These are phyloP conservation scores for Corynespora cassiicola DNA, from an alignment of 2,329 filamentous ascomycete genomes.

Conservation along the genomic window DNA sequence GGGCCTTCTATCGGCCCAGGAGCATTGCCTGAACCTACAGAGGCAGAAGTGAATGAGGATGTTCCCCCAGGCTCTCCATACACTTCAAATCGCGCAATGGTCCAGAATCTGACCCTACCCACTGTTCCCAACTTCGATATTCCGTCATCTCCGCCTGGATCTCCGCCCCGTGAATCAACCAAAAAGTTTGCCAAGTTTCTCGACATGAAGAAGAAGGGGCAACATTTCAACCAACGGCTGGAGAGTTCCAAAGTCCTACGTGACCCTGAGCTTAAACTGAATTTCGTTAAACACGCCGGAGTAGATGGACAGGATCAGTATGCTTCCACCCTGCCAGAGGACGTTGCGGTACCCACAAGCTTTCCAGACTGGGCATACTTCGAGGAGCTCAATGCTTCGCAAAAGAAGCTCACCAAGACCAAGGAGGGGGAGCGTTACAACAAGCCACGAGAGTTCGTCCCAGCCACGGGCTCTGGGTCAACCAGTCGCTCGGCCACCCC, in stretches of 20 bases:
- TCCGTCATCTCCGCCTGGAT: slow-evolving; percentile 72
- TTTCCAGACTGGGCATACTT: slow-evolving; percentile 54
- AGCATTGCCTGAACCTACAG: slow-evolving; percentile 23
- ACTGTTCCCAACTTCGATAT: slow-evolving; percentile 75
- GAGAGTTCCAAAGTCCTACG: slow-evolving; percentile 70
- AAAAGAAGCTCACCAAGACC: slow-evolving; percentile 43
- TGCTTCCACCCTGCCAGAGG: slow-evolving; percentile 60
- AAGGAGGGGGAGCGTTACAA: slow-evolving; percentile 39
- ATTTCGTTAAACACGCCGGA: slow-evolving; percentile 73
- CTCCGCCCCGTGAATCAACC: slow-evolving; percentile 55
- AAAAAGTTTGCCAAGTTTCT: slow-evolving; percentile 78
- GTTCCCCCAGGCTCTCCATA: slow-evolving; percentile 66
- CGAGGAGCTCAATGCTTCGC: slow-evolving; percentile 49
- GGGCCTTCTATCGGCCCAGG: slow-evolving; percentile 37
- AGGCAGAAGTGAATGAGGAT: slow-evolving; percentile 19
- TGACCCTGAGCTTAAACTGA: slow-evolving; percentile 76
- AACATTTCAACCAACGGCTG: slow-evolving; percentile 80
- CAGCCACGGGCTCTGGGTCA: slow-evolving; percentile 29
- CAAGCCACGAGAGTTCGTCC: slow-evolving; percentile 40
- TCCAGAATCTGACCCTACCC: slow-evolving; percentile 78
- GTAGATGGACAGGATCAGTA: slow-evolving; percentile 67
- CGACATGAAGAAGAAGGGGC: slow-evolving; percentile 74
- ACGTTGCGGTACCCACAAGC: slow-evolving; percentile 45
- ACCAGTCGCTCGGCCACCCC: slow-evolving; percentile 31
- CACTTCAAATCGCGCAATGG: slow-evolving; percentile 66